Evolutionary conservation across 75 land plant species (phyloP), one percentile per base, ranked within the genome.

Genomic region (Ceratopteris richardii): DNA sequence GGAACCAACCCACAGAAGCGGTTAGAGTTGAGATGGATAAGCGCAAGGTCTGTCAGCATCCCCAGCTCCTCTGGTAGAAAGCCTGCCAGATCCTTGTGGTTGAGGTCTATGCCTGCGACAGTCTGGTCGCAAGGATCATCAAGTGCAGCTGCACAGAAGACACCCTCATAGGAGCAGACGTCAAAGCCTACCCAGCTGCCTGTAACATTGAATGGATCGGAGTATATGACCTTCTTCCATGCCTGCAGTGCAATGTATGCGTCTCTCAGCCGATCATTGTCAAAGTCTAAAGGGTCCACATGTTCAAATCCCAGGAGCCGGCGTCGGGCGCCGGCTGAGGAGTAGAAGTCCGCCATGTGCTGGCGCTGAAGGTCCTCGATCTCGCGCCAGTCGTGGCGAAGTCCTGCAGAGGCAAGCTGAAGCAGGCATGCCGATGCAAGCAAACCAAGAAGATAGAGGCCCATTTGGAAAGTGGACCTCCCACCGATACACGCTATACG

Each of bases 151-250:
- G 78, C 63, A 40, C 85, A 82, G 44, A 66, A 79, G 1, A 82
- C 82, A 1, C 79, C 85, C 3, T 41, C 71, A 54, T 79, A 82
- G 40, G 26, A 31, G 44, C 85, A 82, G 29, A 79, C 82, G 53
- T 79, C 24, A 16, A 73, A 48, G 13, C 82, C 85, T 20, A 62
- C 70, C 85, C 85, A 82, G 10, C 57, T 71, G 10, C 24, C 65
- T 1, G 79, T 82, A 39, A 52, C 36, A 55, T 79, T 75, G 23
- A 39, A 51, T 1, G 85, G 85, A 47, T 82, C 85, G 1, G 73
- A 75, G 47, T 31, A 19, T 59, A 75, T 75, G 23, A 62, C 77
- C 31, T 14, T 41, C 67, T 75, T 75, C 77, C 77, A 75, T 4
- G 77, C 71, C 24, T 75, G 77, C 13, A 75, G 66, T 9, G 77